Evolutionary conservation across 495 filamentous ascomycete genomes (phyloP), one percentile per base, ranked within the genome.

Genomic region (Cenococcum geophilum): DNA sequence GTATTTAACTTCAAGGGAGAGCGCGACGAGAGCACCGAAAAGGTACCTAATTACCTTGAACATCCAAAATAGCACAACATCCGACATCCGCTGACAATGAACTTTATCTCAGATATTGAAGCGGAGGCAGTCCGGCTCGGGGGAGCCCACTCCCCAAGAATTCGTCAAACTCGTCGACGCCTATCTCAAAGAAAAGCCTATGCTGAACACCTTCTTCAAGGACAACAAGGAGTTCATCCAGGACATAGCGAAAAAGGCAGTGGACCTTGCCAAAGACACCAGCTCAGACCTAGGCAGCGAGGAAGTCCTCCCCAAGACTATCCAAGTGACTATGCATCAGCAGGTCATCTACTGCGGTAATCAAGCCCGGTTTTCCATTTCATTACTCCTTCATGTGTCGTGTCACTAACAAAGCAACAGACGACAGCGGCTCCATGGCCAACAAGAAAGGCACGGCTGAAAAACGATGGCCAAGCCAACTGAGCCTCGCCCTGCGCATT

Each of bases 271-370:
- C 2, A 47, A 47, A 2, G 42, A 47, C 10, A 16, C 42, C 2
- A 47, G 16, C 42, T 3, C 42, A 12, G 2, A 3, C 10, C 20
- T 47, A 1, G 42, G 42, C 10, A 52, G 51, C 37, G 37, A 37
- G 22, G 62, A 61, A 35, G 25, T 63, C 21, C 20, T 66, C 5
- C 62, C 58, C 62, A 58, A 66, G 32, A 66, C 59, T n/a, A 22
- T 57, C 40, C 16, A 66, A 43, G 60, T 66, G 20, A 25, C 63
- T 0, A 37, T 63, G 43, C 48, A 66, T 32, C 53, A 66, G 34
- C 63, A 63, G 22, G 63, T 66, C 18, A 59, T 66, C 11, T 66
- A 66, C 54, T 66, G 63, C 55, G 63, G 63, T 63, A 59, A 63
- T 34, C 50, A 48, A 42, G 37, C 37, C 37, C n/a, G n/a, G 37